These are phyloP conservation scores for Sanghuangporus baumii DNA, from an alignment of 1,284 basidiomycete species.

Conservation along the genomic window DNA sequence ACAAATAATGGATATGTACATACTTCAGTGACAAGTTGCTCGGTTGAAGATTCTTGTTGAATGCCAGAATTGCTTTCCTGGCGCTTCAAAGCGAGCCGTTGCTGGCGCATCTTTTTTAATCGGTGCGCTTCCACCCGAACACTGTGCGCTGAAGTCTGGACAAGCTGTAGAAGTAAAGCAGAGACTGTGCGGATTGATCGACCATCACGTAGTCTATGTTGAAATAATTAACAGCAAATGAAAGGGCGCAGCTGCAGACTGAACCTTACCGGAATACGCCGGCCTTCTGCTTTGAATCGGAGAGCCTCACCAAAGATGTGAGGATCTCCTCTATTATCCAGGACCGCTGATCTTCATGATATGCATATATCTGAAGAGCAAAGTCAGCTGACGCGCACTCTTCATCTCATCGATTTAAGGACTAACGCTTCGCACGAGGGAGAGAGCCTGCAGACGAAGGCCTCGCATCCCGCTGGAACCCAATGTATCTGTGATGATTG, in stretches of 20 bases:
- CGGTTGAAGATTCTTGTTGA: constrained; percentile 44
- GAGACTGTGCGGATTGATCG: constrained; percentile 88
- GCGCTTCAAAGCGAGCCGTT: constrained; percentile 50
- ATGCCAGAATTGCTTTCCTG: constrained; percentile 50
- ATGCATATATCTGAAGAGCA: constrained; percentile 72
- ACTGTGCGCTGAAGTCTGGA: constrained; percentile 88
- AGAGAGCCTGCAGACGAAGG: constrained; percentile 75
- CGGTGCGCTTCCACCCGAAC: constrained; percentile 57
- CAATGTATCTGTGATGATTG: constrained; percentile 51
- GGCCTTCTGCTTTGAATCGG: constrained; percentile 82
- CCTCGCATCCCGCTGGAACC: constrained; percentile 75
- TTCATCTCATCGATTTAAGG: constrained; percentile 1
- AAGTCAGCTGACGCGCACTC: constrained; percentile 8
- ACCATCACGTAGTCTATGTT: constrained; percentile 65
- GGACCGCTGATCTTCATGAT: constrained; percentile 81
- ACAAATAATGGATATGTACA: constrained; percentile 12
- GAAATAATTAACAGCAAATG: neutral
- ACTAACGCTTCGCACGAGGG: constrained; percentile 77
- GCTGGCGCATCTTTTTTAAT: constrained; percentile 57
- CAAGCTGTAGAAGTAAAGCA: constrained; percentile 89
- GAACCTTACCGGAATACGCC: constrained; percentile 70
- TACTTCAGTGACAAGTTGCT: constrained; percentile 63
- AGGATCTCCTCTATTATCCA: constrained; percentile 98
- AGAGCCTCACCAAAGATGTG: constrained; percentile 82
- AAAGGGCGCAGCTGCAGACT: neutral